These are phyloP conservation scores for Vararia minispora DNA, from an alignment of 768 basidiomycete species.

Conservation along the genomic window DNA sequence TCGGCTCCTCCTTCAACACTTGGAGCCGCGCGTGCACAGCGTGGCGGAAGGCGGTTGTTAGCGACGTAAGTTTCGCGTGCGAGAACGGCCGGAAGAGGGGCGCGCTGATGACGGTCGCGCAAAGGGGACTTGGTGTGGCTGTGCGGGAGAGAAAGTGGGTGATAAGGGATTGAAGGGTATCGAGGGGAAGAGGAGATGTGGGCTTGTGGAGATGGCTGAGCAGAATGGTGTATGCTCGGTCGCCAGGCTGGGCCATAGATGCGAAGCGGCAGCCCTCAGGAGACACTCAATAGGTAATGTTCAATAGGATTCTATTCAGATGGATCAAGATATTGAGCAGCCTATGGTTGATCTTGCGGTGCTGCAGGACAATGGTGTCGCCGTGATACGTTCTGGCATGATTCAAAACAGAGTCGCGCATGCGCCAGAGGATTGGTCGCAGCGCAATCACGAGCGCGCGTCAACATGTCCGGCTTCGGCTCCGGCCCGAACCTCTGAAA, in stretches of 20 bases:
- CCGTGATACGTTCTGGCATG: too few relatives aligned
- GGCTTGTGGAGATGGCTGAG: slow-evolving; percentile 41
- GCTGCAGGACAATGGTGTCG: too few relatives aligned
- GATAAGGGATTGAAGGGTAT: slow-evolving; percentile 42
- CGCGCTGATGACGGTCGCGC: slow-evolving; percentile 44
- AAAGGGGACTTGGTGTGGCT: slow-evolving; percentile 43
- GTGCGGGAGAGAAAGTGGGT: slow-evolving; percentile 46
- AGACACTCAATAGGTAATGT: too few relatives aligned
- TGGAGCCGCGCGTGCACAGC: slow-evolving; percentile 43
- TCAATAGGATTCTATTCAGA: too few relatives aligned
- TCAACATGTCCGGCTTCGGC: too few relatives aligned
- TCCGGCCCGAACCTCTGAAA: too few relatives aligned
- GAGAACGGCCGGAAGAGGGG: slow-evolving; percentile 41
- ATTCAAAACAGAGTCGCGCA: too few relatives aligned
- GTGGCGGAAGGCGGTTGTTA: slow-evolving; percentile 48
- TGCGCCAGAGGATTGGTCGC: too few relatives aligned
- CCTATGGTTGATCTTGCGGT: too few relatives aligned
- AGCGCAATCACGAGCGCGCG: too few relatives aligned
- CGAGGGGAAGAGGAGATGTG: slow-evolving; percentile 30
- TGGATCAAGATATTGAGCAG: too few relatives aligned
- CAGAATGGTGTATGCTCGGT: slow-evolving; percentile 30
- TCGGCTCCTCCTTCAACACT: slow-evolving; percentile 25
- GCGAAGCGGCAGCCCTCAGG: neutral
- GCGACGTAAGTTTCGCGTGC: slow-evolving; percentile 34
- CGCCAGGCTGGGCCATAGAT: slow-evolving; percentile 9